Conservation (phyloP, 2,329 filamentous ascomycete genomes). For the Helotiales sp. region DNA sequence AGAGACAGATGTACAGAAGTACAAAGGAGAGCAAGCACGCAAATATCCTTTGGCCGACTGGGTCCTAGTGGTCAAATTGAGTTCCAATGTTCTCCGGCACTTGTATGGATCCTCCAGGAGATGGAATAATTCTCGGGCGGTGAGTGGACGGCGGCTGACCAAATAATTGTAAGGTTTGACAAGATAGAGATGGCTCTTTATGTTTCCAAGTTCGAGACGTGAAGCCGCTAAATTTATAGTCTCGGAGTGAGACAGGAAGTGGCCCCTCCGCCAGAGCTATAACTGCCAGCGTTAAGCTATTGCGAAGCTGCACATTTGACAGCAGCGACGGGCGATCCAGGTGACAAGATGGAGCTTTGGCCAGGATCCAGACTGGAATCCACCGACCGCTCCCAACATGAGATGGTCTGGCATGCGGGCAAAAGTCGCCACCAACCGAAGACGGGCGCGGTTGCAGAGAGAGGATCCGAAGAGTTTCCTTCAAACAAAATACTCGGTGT, state of each 20-base stretch:
- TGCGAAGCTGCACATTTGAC: constrained; percentile 23
- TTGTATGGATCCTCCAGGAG: constrained; percentile 21
- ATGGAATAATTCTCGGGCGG: constrained; percentile 19
- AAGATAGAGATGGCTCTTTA: constrained; percentile 13
- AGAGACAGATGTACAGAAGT: constrained; percentile 27
- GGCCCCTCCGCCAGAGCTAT: constrained; percentile 16
- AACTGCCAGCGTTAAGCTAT: constrained; percentile 12
- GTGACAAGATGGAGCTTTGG: constrained; percentile 15
- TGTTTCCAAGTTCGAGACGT: constrained; percentile 20
- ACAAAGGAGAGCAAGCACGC: constrained; percentile 26
- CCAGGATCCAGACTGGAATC: constrained; percentile 12
- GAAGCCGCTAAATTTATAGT: constrained; percentile 29
- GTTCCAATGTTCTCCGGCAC: constrained; percentile 16
- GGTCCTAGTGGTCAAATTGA: constrained; percentile 16
- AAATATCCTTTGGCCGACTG: constrained; percentile 16
- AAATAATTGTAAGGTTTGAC: constrained; percentile 13
- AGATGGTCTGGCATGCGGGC: constrained; percentile 4
- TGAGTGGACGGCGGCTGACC: constrained; percentile 22
- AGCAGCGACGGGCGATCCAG: constrained; percentile 15
- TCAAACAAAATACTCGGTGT: constrained; percentile 14
- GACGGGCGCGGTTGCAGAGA: constrained; percentile 11
- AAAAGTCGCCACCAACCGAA: constrained; percentile 15
- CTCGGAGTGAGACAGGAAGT: constrained; percentile 21
- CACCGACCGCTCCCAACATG: constrained; percentile 1
- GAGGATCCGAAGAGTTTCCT: constrained; percentile 1